Percentiles rank a stretch among this genome's conserved stretches.
phyloP scores from a whole-genome alignment of 495 filamentous ascomycete species.

The Corynascus novoguineensis region DNA sequence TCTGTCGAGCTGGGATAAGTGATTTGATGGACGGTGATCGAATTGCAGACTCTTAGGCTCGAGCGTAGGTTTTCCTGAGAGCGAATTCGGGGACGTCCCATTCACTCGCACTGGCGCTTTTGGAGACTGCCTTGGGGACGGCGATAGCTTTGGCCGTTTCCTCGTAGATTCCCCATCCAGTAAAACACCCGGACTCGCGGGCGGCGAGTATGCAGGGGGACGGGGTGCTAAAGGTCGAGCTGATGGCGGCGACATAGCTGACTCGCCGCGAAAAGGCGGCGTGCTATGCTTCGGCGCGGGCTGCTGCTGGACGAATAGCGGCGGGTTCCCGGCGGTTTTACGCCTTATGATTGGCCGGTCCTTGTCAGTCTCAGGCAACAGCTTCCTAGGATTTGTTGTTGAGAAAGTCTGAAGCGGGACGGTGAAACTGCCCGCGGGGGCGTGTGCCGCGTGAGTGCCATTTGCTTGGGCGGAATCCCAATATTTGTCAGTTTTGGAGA shows the following conservation, averaged over 20 bases:
- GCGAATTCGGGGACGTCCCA: neutral
- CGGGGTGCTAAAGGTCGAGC: neutral
- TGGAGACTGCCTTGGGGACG: neutral
- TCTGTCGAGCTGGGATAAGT: neutral
- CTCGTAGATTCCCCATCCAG: conserved; percentile 12
- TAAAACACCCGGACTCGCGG: neutral
- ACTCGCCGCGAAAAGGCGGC: neutral
- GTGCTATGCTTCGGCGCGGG: conserved; percentile 11
- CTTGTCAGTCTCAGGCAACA: conserved; percentile 13
- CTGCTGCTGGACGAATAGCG: conserved; percentile 6
- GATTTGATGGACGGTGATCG: neutral
- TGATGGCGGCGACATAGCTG: neutral
- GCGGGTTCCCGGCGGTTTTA: conserved; percentile 13
- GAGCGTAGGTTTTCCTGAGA: neutral
- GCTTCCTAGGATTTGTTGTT: conserved; percentile 2
- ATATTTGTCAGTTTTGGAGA: neutral
- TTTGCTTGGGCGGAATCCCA: neutral
- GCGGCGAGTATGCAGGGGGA: conserved; percentile 11
- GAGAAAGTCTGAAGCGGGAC: neutral
- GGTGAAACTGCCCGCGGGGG: neutral
- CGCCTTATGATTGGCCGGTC: conserved; percentile 13
- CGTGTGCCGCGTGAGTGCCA: neutral
- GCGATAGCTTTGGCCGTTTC: conserved; percentile 17
- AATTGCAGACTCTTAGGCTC: neutral
- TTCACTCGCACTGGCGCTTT: conserved; percentile 3